Conservation (phyloP, 2,329 filamentous ascomycete species). For the Talaromyces amestolkiae region DNA sequence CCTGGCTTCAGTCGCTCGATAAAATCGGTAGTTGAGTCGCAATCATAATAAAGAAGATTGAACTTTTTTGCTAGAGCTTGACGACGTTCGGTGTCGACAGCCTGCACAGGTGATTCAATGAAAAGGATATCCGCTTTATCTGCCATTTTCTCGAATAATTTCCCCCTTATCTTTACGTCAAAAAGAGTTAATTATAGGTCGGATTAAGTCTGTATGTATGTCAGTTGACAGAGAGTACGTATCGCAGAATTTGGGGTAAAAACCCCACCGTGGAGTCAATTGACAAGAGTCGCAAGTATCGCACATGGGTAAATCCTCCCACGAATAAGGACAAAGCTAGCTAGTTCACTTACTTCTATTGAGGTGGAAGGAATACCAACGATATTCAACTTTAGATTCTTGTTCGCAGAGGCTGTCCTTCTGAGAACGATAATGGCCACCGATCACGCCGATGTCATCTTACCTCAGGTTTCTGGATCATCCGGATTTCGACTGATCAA, state of each 20-base stretch:
- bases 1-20: no score
- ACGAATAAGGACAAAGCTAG: not conserved
- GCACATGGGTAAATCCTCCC: not conserved
- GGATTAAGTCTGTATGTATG: no score
- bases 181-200: no score
- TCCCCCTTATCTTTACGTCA: no score
- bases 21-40: no score
- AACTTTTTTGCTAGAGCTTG: no score
- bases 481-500: conserved; percentile 22
- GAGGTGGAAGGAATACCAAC: not conserved
- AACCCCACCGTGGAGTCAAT: not conserved
- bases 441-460: not conserved
- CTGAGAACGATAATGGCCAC: not conserved
- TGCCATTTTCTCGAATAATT: no score
- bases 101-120: no score
- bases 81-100: no score
- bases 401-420: not conserved
- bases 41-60: no score
- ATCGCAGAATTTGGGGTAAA: not conserved
- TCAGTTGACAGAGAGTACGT: no score
- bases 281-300: not conserved
- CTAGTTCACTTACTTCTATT: not conserved
- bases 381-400: not conserved
- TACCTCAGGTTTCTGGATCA: not conserved
- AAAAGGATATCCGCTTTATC: no score